Base-by-base conservation (phyloP, 352 stramenopile genomes). In the Lagenidium giganteum region DNA sequence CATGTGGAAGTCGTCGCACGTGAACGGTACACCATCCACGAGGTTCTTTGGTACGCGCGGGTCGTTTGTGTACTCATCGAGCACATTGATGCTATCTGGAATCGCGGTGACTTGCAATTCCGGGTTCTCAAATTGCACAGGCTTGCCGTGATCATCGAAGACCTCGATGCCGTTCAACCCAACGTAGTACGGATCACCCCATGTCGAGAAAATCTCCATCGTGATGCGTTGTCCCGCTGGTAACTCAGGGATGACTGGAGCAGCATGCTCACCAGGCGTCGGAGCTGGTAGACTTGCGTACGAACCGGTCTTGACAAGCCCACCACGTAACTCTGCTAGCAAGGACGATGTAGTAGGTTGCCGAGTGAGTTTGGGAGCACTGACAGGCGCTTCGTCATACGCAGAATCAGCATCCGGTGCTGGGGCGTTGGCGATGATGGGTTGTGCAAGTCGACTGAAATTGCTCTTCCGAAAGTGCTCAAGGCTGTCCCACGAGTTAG, bases 1-100 rank as follows among this genome's bases (percentile, higher is more conserved):
- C 69, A 92, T 83, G 62, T 97, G 87, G 11, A 93, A 78, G 43
- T 96, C 87, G 42, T 97, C 86, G 44, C 76, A 93, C 2, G 87
- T 96, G 31, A 80, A 77, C 33, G 95, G 95, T 0, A 88, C 61
- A 3, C 86, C 84, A 42, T 97, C 88, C 1, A 96, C 69, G 4
- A 91, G 42, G 34, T 89, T 93, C 46, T 55, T 63, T 0, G 77
- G 55, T 2, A 92, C 68, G 13, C 78, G 77, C 4, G 75, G 78
- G 44, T 95, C 83, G 17, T 87, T 56, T 4, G 65, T 59, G 47
- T 95, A 96, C 30, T 95, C 85, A n/a, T 93, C 74, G 4, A 96
- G 61, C 4, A 87, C 73, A 33, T 96, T 96, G 21, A 97, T 91
- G 28, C 83, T 89, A 11, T 78, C 55, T 2, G 87, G 87, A 16